Evolutionary conservation across 2,329 filamentous ascomycete genomes (phyloP).

Genomic region (Fusarium subtropicale): DNA sequence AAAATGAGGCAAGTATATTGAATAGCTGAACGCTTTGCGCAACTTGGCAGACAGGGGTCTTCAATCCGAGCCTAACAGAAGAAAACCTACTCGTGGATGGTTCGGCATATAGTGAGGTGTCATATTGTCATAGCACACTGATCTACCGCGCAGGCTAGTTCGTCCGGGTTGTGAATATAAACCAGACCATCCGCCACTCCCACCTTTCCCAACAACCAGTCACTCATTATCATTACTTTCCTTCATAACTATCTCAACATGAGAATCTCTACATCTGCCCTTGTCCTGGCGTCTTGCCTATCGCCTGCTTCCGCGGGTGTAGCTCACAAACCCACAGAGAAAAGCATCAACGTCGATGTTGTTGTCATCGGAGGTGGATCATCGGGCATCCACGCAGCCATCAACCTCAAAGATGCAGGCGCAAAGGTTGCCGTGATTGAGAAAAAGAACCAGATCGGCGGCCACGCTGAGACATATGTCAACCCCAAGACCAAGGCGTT

Average conservation of each 20-base stretch:
- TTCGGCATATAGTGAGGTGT: background rate
- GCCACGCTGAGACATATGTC: slow-evolving; percentile 39
- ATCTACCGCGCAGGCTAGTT: background rate
- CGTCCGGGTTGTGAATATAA: background rate
- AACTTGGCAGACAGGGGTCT: background rate
- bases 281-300: slow-evolving; percentile 6
- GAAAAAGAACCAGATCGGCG: slow-evolving; percentile 36
- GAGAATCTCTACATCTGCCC: background rate
- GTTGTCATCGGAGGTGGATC: slow-evolving; percentile 33
- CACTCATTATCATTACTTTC: background rate
- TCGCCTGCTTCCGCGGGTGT: background rate
- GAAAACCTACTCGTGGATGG: background rate
- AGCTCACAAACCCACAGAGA: background rate
- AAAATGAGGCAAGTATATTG: background rate
- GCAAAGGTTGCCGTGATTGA: slow-evolving; percentile 31
- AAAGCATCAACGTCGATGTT: slow-evolving; percentile 16
- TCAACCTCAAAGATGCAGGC: slow-evolving; percentile 25
- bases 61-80: background rate
- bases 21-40: background rate
- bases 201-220: accelerated
- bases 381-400: slow-evolving; percentile 24
- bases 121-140: background rate
- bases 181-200: background rate
- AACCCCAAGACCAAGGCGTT: slow-evolving; percentile 15
- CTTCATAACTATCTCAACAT: background rate